Percentiles rank a stretch among this genome's conserved stretches.
These are phyloP conservation scores for Penicillium capsulatum DNA, from an alignment of 2,329 filamentous ascomycete species.

Conservation along the genomic window DNA sequence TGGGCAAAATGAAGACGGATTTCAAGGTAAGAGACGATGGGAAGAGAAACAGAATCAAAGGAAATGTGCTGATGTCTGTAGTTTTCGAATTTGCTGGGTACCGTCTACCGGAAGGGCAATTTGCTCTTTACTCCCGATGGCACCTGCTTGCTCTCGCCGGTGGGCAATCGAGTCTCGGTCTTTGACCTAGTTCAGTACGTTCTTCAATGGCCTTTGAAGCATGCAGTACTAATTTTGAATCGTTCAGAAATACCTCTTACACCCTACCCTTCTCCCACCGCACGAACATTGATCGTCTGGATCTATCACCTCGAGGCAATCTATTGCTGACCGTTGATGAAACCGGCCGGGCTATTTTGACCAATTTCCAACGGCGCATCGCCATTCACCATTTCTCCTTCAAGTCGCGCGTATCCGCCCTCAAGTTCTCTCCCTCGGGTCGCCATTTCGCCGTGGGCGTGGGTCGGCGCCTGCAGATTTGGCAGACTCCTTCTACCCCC, in stretches of 20 bases:
- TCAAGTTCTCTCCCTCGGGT: slow-evolving; percentile 87
- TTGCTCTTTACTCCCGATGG: slow-evolving; percentile 95
- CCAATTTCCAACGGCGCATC: slow-evolving; percentile 80
- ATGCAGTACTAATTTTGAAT: slow-evolving; percentile 4
- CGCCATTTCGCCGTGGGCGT: slow-evolving; percentile 85
- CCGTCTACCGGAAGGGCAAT: slow-evolving; percentile 97
- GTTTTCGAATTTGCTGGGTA: slow-evolving; percentile 98
- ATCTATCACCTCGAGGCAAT: slow-evolving; percentile 84
- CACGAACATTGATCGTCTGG: slow-evolving; percentile 84
- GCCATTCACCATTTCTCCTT: slow-evolving; percentile 96
- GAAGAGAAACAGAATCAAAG: too few relatives aligned
- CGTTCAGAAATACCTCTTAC: slow-evolving; percentile 43
- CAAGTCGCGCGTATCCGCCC: slow-evolving; percentile 71
- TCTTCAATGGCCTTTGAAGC: background rate
- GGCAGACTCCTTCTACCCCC: slow-evolving; percentile 89
- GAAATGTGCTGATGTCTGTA: slow-evolving; percentile 36
- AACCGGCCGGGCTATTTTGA: slow-evolving; percentile 88
- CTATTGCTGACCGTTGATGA: slow-evolving; percentile 90
- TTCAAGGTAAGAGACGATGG: slow-evolving; percentile 69
- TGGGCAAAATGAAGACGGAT: slow-evolving; percentile 83
- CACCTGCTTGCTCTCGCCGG: slow-evolving; percentile 89
- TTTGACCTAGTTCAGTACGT: slow-evolving; percentile 91
- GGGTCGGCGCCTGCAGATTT: slow-evolving; percentile 85
- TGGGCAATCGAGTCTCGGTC: slow-evolving; percentile 91
- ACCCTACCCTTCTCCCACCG: slow-evolving; percentile 74